Evolutionary conservation across 1,284 basidiomycete species (phyloP).

Genomic region (Ustilago lituana): DNA sequence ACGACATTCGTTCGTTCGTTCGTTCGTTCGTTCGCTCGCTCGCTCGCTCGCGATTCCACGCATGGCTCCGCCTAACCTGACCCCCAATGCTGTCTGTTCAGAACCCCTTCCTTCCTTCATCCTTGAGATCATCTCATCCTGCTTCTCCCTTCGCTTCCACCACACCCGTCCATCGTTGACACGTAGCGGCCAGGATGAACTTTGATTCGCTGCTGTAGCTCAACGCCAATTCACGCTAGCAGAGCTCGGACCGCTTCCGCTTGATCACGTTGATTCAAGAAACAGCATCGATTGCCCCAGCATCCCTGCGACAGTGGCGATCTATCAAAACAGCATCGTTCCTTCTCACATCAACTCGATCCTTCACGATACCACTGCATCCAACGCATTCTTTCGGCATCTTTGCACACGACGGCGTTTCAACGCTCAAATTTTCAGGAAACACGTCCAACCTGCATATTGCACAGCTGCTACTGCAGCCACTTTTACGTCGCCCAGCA

Average conservation of each 20-base stretch:
- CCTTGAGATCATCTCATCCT: background rate
- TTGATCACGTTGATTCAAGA: background rate
- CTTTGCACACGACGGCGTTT: background rate
- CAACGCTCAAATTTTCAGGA: no score
- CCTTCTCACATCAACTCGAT: background rate
- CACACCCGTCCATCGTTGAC: background rate
- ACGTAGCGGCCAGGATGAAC: background rate
- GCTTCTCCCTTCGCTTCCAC: background rate
- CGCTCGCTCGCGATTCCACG: no score
- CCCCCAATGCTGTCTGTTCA: no score
- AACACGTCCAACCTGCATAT: conserved; percentile 9
- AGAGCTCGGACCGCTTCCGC: background rate
- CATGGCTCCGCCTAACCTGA: no score
- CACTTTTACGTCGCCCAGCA: conserved; percentile 12
- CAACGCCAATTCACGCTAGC: background rate
- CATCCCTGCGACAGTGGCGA: no score
- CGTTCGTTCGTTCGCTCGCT: no score
- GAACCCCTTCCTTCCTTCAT: background rate
- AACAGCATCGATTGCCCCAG: background rate
- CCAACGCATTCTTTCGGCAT: conserved; percentile 1
- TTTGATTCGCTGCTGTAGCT: background rate
- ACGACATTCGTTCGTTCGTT: background rate
- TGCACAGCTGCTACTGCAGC: background rate
- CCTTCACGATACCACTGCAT: no score
- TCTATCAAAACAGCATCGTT: no score